Base-by-base conservation (phyloP, 1,284 basidiomycete species). In the Sanghuangporus baumii region DNA sequence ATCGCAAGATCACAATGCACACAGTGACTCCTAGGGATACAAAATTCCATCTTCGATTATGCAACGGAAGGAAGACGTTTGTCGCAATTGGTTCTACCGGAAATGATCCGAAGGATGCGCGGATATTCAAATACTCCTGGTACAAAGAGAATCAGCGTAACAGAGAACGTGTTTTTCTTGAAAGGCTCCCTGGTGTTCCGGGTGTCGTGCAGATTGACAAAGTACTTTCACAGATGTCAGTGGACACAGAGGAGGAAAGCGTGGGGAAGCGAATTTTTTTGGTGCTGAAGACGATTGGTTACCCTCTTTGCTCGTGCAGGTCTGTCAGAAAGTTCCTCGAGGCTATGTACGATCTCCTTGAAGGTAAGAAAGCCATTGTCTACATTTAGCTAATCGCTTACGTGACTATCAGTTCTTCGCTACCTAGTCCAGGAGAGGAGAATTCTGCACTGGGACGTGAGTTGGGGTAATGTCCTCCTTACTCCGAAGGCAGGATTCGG, bases 331-430 rank as follows among this genome's bases (percentile, higher is more conserved):
- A 54, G 36, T 37, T 54, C 34, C 52, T 54, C 14, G 34, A 36
- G 36, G 26, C 34, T 23, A 51, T 51, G 50, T 51, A 56, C n/a
- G 55, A 56, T 38, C 55, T 56, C 23, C 55, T 56, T 23, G 55
- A 40, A 16, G 36, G 55, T 56, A 38, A 37, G 6, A 16, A 11
- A 12, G 11, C 16, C n/a, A 8, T n/a, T 1, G 8, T n/a, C 1
- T 37, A 20, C 3, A 7, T 4, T 7, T 37, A 23, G 2, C 14
- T n/a, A 6, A n/a, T 20, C 9, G 18, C 40, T 38, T 14, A 56
- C 18, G 11, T 12, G 16, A 14, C n/a, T 9, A 7, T 11, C 34
- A 56, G 55, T 6, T 6, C 55, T 56, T 14, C 55, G 55, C 11
- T 56, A 20, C n/a, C 55, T 36, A 23, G 26, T 41, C n/a, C 18